Evolutionary conservation across 768 basidiomycete species (phyloP).

Genomic region (Ephemerocybe angulata): DNA sequence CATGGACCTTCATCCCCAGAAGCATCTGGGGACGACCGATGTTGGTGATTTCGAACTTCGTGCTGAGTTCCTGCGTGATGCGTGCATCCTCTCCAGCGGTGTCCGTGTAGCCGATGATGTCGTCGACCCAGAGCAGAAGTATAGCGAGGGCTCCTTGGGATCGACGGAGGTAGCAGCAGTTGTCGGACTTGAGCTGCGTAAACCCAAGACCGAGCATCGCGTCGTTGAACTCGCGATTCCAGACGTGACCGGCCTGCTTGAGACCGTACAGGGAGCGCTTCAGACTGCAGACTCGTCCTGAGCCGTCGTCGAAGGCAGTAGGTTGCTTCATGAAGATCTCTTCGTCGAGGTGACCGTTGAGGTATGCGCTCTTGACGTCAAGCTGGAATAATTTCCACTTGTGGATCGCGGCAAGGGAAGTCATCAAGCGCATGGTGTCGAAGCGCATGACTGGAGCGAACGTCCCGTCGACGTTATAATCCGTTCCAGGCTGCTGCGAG

Average conservation of each 20-base stretch:
- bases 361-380: slow-evolving; percentile 8
- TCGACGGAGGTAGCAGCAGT: slow-evolving; percentile 20
- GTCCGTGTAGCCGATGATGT: slow-evolving; percentile 16
- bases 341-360: slow-evolving; percentile 10
- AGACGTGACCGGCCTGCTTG: slow-evolving; percentile 25
- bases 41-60: slow-evolving; percentile 14
- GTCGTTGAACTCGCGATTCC: slow-evolving; percentile 22
- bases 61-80: slow-evolving; percentile 9
- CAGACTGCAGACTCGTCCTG: slow-evolving; percentile 11
- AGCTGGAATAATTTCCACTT: slow-evolving; percentile 13
- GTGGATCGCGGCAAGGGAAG: slow-evolving; percentile 30
- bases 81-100: not conserved
- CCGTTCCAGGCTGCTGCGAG: slow-evolving; percentile 34
- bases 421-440: slow-evolving; percentile 20
- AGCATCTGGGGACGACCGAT: slow-evolving; percentile 16
- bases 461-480: slow-evolving; percentile 24
- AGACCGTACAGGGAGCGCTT: slow-evolving; percentile 35
- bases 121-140: slow-evolving; percentile 29
- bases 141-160: slow-evolving; percentile 18
- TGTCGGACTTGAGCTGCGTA: slow-evolving; percentile 20
- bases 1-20: slow-evolving; percentile 20
- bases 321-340: slow-evolving; percentile 12
- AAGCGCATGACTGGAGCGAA: slow-evolving; percentile 26
- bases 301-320: slow-evolving; percentile 5
- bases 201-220: slow-evolving; percentile 16